Evolutionary conservation across 495 filamentous ascomycete species (phyloP).

Genomic region (Daldinia grandis): DNA sequence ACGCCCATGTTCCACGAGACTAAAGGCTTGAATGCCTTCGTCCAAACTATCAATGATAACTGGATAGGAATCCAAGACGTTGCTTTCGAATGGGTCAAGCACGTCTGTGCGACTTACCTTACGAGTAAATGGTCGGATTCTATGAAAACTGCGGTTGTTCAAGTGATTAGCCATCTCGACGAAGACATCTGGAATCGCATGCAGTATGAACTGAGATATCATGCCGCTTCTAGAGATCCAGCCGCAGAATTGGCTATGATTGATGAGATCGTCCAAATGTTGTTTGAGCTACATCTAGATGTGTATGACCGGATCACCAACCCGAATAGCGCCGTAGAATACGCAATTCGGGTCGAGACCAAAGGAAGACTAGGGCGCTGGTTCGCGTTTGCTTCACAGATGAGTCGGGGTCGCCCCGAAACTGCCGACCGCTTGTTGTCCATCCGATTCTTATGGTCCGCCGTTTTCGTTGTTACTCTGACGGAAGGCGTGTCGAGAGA

Average conservation of each 20-base stretch:
- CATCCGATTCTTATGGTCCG: constrained; percentile 83
- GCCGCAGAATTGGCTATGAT: constrained; percentile 32
- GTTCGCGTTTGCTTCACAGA: constrained; percentile 72
- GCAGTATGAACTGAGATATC: constrained; percentile 52
- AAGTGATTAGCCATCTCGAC: constrained; percentile 72
- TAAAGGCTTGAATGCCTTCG: constrained; percentile 65
- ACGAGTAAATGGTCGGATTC: constrained; percentile 72
- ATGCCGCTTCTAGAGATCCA: constrained; percentile 36
- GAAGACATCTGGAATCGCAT: constrained; percentile 70
- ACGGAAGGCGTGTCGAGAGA: constrained; percentile 74
- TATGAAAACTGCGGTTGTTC: constrained; percentile 74
- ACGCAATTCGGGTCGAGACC: constrained; percentile 65
- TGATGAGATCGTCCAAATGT: constrained; percentile 72
- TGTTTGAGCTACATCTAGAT: constrained; percentile 91
- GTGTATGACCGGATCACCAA: constrained; percentile 80
- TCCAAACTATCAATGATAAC: constrained; percentile 59
- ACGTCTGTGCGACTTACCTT: constrained; percentile 69
- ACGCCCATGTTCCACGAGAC: constrained; percentile 63
- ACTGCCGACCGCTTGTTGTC: constrained; percentile 57
- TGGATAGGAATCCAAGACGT: constrained; percentile 70
- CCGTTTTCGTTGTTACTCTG: constrained; percentile 76
- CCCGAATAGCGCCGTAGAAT: constrained; percentile 73
- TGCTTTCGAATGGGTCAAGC: constrained; percentile 70
- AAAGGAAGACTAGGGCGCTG: constrained; percentile 78
- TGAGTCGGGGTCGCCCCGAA: constrained; percentile 56